phyloP scores from a whole-genome alignment of 2,329 filamentous ascomycete genomes.

The Trichophyton simii region DNA sequence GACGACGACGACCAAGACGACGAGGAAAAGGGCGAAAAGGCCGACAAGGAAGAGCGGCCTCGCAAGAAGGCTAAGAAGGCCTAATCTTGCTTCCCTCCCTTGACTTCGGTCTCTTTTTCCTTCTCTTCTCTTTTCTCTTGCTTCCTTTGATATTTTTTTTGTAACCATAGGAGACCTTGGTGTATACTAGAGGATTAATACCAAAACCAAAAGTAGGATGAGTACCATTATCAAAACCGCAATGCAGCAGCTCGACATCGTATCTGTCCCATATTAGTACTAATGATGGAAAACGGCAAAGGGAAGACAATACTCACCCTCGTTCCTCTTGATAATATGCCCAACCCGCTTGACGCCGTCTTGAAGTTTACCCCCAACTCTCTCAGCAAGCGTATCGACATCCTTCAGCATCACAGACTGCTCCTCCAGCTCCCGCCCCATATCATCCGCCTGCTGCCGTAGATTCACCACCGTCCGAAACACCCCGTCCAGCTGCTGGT shows the following conservation, averaged over 20 bases:
- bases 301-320: conserved; percentile 47
- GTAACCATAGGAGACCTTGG: conserved; percentile 7
- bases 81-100: conserved; percentile 2
- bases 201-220: conserved; percentile 70
- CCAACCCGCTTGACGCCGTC: conserved; percentile 77
- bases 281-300: too few species aligned
- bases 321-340: conserved; percentile 74
- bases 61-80: conserved; percentile 17
- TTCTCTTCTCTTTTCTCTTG: neutral
- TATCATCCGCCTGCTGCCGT: conserved; percentile 79
- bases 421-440: conserved; percentile 93
- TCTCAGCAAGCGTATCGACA: conserved; percentile 71
- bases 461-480: conserved; percentile 88
- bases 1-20: conserved; percentile 38
- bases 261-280: conserved; percentile 35
- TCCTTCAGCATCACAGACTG: conserved; percentile 79
- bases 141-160: conserved; percentile 6
- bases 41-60: conserved; percentile 21
- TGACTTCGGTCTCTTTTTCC: neutral
- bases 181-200: conserved; percentile 48
- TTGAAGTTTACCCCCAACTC: conserved; percentile 74
- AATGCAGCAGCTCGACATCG: conserved; percentile 80
- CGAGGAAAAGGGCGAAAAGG: conserved; percentile 27
- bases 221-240: conserved; percentile 75
- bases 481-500: conserved; percentile 81